Evolutionary conservation across 2,329 filamentous ascomycete genomes (phyloP), one percentile per base, ranked within the genome.

Genomic region (Thermothelomyces thermophilus): DNA sequence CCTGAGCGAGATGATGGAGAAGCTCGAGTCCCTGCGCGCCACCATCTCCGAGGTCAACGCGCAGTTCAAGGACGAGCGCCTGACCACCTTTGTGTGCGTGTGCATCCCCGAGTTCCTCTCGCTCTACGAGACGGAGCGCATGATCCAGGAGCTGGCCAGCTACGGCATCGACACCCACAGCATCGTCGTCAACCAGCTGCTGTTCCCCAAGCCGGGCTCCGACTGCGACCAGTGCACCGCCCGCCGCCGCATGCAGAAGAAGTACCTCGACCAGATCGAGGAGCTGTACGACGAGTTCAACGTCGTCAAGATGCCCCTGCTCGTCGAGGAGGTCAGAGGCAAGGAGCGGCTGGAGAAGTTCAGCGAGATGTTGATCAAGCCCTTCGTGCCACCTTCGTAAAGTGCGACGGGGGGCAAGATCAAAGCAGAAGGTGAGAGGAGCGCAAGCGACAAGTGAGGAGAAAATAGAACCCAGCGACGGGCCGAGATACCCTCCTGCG

Each of bases 281-380:
- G 93, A 98, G 73, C 73, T 98, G 52, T 98, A 98, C 67, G 90
- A 96, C 64, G 93, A 98, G 69, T 98, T 98, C 74, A 95, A 98
- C 66, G 90, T 98, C 34, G 91, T 98, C 60, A 91, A 91, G 76
- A 97, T 98, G 90, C 93, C 93, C 33, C 70, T 98, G 63, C 72
- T 98, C 52, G 88, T 95, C 1, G 91, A 98, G 68, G 93, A 98
- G 73, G 90, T 98, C 9, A 77, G 93, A 62, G 93, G 93, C 39
- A 95, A 94, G 76, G 91, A 97, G 64, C 91, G 83, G 70, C 73
- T 98, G 60, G 90, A 94, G 71, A 88, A 81, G 69, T 97, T 93
- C 67, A 90, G 86, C 64, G 82, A 90, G 63, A 88, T 93, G 86
- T 74, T 93, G 53, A 77, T 90, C 56, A 79, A 79, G 57, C 87